Base-by-base conservation (phyloP, 1,284 basidiomycete species). In the Polyporus tsugae region DNA sequence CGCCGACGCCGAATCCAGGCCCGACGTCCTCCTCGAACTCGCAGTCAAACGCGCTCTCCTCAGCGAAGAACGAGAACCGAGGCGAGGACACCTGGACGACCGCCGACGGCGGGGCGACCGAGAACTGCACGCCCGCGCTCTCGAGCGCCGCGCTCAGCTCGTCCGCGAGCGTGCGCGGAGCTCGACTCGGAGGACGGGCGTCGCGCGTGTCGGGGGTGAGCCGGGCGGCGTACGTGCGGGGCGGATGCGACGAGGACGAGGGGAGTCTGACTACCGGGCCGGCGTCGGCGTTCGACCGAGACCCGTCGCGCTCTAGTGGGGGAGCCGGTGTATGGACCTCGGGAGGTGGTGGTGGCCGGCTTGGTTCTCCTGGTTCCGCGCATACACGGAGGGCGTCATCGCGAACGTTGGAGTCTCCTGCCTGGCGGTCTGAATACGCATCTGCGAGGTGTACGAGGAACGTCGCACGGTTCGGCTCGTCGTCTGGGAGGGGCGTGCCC, bases 11-110 rank as follows among this genome's bases (percentile, higher is more conserved):
- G 5, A 59, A 22, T 4, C 7, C 57, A 38, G 35, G 10, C 36
- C 35, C 38, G 22, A 10, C 9, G 6, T 59, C 57, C 11, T 60
- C 58, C 13, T 42, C 58, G 22, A 41, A 42, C n/a, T 60, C 58
- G 13, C n/a, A 4, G 2, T 59, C 58, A 22, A 59, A 59, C 58
- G 2, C 38, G n/a, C 22, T 36, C 44, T 46, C 62, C n/a, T 53
- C 62, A 6, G 69, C 65, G 25, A 66, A 38, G 61, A 66, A 66
- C 1, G 61, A 62, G 35, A 66, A 63, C 53, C 61, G 61, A n/a
- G 65, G 53, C 41, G n/a, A n/a, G n/a, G 60, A 46, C 49, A 35
- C 25, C 3, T 53, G 39, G 7, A 38, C 55, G 15, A 36, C 55
- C 41, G 52, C 35, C 6, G 60, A 25, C 4, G 65, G 65, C 4